Evolutionary conservation across 495 filamentous ascomycete genomes (phyloP), one percentile per base, ranked within the genome.

Genomic region (Lasiosphaeriaceae sp.): DNA sequence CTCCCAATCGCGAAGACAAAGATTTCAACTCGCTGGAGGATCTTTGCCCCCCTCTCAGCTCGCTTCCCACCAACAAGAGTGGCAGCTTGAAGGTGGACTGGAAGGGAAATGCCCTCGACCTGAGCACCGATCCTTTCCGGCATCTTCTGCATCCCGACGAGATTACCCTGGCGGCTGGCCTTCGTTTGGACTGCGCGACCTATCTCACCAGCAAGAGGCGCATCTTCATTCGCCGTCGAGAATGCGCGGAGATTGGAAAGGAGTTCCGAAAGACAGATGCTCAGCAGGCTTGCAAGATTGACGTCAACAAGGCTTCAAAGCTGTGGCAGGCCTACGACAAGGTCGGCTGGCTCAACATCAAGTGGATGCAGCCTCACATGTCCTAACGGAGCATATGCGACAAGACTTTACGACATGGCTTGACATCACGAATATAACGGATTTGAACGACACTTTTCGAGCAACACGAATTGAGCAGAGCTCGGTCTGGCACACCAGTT

Each of bases 181-280:
- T 98, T 20, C 84, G 94, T 51, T 83, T 98, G 34, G 87, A 88
- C 60, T 92, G 89, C 66, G 92, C 90, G 24, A 92, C 90, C 43
- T 98, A 98, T 65, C 81, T 98, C 23, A 93, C 90, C 64, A 94
- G 88, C 77, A 98, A 98, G 81, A 86, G 94, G 60, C 84, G 92
- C 34, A 96, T 98, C 71, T 97, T 98, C 66, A 75, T 87, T 31
- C 84, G 83, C 52, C 86, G 90, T 24, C 78, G 90, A 50, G 82
- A 86, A 47, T 83, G 87, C 21, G 73, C 90, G 44, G 72, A 72
- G 48, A 83, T 86, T 48, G 81, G 82, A 63, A 94, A 96, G 72
- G 89, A 94, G 65, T 98, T 98, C 66, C 82, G 90, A 59, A 98
- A 97, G 83, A 97, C 94, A n/a, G 90, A 96, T 69, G 90, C 91